phyloP scores from a whole-genome alignment of 2,329 filamentous ascomycete species.

The Neonectria faginata region DNA sequence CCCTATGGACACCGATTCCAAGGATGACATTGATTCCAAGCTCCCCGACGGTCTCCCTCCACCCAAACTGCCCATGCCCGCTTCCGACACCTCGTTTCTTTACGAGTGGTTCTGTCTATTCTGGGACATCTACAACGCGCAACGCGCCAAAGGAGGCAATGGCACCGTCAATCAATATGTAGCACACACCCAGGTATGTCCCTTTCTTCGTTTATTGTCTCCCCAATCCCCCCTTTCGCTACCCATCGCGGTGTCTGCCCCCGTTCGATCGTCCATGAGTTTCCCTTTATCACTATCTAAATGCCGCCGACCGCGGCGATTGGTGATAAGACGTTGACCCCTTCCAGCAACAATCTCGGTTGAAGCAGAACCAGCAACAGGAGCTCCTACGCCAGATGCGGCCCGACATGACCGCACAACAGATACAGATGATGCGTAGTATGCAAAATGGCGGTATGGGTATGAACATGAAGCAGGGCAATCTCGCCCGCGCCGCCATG shows the following conservation, averaged over 20 bases:
- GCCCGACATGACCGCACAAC: constrained; percentile 67
- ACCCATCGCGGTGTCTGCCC: constrained; percentile 24
- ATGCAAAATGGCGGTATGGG: constrained; percentile 72
- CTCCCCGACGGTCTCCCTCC: constrained; percentile 83
- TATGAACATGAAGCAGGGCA: constrained; percentile 69
- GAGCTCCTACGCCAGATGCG: constrained; percentile 81
- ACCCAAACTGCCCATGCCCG: constrained; percentile 74
- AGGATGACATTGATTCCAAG: constrained; percentile 80
- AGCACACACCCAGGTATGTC: constrained; percentile 80
- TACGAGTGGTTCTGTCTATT: constrained; percentile 98
- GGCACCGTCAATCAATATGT: constrained; percentile 80
- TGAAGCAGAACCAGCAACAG: constrained; percentile 81
- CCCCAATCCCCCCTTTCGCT: constrained; percentile 34
- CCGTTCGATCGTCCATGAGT: constrained; percentile 25
- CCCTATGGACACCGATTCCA: constrained; percentile 84
- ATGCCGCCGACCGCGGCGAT: constrained; percentile 37
- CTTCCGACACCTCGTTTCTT: constrained; percentile 83
- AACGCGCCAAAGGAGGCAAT: constrained; percentile 76
- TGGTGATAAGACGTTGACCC: constrained; percentile 30
- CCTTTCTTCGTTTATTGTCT: constrained; percentile 44
- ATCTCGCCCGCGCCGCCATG: constrained; percentile 79
- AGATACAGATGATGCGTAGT: constrained; percentile 73
- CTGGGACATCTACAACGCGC: constrained; percentile 93
- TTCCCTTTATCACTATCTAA: constrained; percentile 16
- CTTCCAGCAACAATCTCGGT: constrained; percentile 72